These are phyloP conservation scores for Aquanectria penicillioides DNA, from an alignment of 2,329 filamentous ascomycete genomes.

Conservation along the genomic window DNA sequence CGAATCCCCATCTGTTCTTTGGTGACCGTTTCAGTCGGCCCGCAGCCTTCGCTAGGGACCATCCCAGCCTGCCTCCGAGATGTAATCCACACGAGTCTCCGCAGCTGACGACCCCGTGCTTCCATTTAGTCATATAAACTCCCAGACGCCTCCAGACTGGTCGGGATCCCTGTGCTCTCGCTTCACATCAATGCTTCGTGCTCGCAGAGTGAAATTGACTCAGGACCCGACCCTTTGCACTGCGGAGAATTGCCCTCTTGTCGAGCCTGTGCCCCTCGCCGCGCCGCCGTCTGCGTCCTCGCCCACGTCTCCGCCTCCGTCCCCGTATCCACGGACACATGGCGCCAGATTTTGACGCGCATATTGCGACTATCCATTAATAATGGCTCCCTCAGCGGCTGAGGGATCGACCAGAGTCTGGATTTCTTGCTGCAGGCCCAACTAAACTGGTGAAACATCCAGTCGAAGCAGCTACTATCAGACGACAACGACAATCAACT, in stretches of 20 bases:
- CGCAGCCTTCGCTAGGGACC: neutral
- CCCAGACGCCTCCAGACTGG: conserved; percentile 5
- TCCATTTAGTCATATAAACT: conserved; percentile 27
- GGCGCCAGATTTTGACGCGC: neutral
- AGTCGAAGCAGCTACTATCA: neutral
- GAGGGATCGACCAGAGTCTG: neutral
- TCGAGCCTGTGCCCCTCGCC: too few relatives aligned
- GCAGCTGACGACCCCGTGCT: conserved; percentile 16
- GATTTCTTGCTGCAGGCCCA: neutral
- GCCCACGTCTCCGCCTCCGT: too few relatives aligned
- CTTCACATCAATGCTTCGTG: neutral
- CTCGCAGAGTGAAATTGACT: conserved; percentile 9
- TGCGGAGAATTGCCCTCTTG: too few relatives aligned
- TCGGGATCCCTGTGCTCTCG: conserved; percentile 13
- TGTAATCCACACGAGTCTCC: conserved; percentile 16
- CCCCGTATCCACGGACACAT: too few relatives aligned
- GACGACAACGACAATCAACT: neutral
- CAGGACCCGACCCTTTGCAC: neutral
- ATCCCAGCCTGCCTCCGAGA: conserved; percentile 6
- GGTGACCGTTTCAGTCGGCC: conserved; percentile 15
- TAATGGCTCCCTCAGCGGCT: neutral
- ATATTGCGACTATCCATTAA: neutral
- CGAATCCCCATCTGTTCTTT: conserved; percentile 11
- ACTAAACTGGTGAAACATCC: neutral
- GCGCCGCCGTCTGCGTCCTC: too few relatives aligned